Conservation (phyloP, 1,284 basidiomycete species). For the Ganoderma lingzhi region DNA sequence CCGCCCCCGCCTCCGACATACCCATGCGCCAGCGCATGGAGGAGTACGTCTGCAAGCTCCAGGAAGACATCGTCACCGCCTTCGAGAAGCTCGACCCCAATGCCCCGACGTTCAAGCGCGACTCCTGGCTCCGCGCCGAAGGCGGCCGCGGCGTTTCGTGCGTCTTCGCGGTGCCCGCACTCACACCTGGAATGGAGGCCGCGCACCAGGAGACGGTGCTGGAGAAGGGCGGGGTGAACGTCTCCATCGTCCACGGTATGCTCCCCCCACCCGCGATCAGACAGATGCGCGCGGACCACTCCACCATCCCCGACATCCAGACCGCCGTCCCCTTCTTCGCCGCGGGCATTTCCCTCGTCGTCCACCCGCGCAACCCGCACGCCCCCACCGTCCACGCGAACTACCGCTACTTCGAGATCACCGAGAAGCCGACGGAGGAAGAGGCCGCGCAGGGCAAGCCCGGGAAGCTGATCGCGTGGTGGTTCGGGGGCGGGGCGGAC, state of each 20-base stretch:
- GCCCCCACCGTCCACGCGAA: constrained; percentile 96
- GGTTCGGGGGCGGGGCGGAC: constrained; percentile 99
- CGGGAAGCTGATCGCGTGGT: constrained; percentile 84
- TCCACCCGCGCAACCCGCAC: constrained; percentile 94
- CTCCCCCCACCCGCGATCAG: constrained; percentile 90
- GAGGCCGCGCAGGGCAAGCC: constrained; percentile 42
- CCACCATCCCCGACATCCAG: constrained; percentile 72
- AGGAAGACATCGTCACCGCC: constrained; percentile 83
- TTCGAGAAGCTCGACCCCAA: constrained; percentile 84
- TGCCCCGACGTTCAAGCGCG: constrained; percentile 82
- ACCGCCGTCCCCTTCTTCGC: constrained; percentile 91
- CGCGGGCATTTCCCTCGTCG: constrained; percentile 90
- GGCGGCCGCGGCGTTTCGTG: constrained; percentile 92
- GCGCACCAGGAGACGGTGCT: constrained; percentile 62
- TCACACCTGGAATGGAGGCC: constrained; percentile 36
- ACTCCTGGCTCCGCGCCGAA: constrained; percentile 85
- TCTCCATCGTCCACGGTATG: constrained; percentile 90
- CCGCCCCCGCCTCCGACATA: constrained; percentile 32
- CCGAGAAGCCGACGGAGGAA: constrained; percentile 53
- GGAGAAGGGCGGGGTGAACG: constrained; percentile 98
- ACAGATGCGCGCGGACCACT: constrained; percentile 96
- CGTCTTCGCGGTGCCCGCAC: constrained; percentile 78
- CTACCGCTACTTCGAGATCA: constrained; percentile 97
- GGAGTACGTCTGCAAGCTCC: constrained; percentile 81
- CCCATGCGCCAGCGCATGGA: constrained; percentile 87